Base-by-base conservation (phyloP, 2,329 filamentous ascomycete species). In the Alternaria sp. region DNA sequence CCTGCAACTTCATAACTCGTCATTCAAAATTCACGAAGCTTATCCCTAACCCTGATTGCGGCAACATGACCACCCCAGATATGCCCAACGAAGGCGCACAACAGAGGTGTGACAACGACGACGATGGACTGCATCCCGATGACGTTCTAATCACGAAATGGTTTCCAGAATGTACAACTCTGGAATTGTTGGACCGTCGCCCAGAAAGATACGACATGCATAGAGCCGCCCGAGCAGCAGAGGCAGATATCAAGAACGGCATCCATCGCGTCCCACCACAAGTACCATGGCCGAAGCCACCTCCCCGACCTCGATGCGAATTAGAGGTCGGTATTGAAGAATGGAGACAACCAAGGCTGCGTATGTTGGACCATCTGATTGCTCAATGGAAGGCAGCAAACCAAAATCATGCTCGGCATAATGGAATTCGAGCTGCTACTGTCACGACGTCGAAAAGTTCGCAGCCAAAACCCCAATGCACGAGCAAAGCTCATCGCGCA, bases 41-140 rank as follows among this genome's bases (percentile, higher is more conserved):
- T 37, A n/a, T 37, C 2, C 8, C 15, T 7, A n/a, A 0, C 4
- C 4, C 33, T 37, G 0, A 5, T 5, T n/a, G 7, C 33, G 33
- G 33, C 15, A n/a, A 37, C 8, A 37, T 37, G 33, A n/a, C 7
- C 8, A n/a, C 33, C 33, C 2, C 33, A 37, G 0, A n/a, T 37
- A 37, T 37, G 33, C 8, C 33, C 2, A 9, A n/a, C 15, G 33
- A n/a, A n/a, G 15, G 33, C 33, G 15, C 0, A 37, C 33, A 37
- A 15, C 33, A 37, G 2, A 37, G 15, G 33, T 37, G n/a, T 2
- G 33, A 37, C 33, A 37, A 37, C 15, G 2, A 37, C 33, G 33
- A 37, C 2, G 33, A n/a, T 1, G 33, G 15, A 2, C 33, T 37
- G 33, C 33, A 37, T 37, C 33, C 33, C 15, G 15, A 37, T 4